These are phyloP conservation scores for Geotrichum aggregatum DNA, from an alignment of 1,139 yeast species.

Conservation along the genomic window DNA sequence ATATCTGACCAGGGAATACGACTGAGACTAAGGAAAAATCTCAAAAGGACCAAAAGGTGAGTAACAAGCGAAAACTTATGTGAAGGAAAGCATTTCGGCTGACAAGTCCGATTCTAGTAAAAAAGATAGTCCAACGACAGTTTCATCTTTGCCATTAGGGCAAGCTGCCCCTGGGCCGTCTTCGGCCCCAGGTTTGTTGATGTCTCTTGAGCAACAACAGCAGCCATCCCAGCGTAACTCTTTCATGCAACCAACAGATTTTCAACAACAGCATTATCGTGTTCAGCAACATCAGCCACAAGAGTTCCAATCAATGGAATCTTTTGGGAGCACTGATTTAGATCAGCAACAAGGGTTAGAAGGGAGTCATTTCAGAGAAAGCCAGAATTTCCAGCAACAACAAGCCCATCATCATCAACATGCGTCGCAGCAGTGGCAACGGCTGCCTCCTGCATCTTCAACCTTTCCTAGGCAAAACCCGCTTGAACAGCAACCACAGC, in stretches of 20 bases:
- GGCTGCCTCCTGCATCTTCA: not conserved
- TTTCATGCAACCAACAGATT: not conserved
- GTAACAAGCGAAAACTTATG: constrained; percentile 3
- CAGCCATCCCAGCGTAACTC: not conserved
- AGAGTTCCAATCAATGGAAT: not conserved
- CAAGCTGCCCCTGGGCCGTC: constrained; percentile 7
- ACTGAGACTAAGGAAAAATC: constrained; percentile 28
- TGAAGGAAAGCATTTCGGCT: not conserved
- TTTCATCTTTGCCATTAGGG: not conserved
- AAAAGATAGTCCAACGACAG: not conserved
- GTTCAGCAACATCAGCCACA: not conserved
- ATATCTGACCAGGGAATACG: constrained; percentile 30
- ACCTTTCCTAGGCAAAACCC: not conserved
- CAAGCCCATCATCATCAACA: constrained; percentile 12
- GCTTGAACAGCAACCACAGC: not conserved
- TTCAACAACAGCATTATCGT: not conserved
- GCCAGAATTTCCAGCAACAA: not conserved
- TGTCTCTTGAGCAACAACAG: constrained; percentile 9
- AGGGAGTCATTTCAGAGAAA: not conserved
- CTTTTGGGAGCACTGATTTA: not conserved
- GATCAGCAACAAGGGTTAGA: not conserved
- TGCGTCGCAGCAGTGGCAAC: not conserved
- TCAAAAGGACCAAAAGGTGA: constrained; percentile 19
- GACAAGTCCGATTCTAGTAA: not conserved
- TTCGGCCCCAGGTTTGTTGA: not conserved